Percentiles rank a stretch among this genome's conserved stretches.
These are phyloP conservation scores for Triticum dicoccoides DNA, from an alignment of 176 grass and related monocot species.

Conservation along the genomic window DNA sequence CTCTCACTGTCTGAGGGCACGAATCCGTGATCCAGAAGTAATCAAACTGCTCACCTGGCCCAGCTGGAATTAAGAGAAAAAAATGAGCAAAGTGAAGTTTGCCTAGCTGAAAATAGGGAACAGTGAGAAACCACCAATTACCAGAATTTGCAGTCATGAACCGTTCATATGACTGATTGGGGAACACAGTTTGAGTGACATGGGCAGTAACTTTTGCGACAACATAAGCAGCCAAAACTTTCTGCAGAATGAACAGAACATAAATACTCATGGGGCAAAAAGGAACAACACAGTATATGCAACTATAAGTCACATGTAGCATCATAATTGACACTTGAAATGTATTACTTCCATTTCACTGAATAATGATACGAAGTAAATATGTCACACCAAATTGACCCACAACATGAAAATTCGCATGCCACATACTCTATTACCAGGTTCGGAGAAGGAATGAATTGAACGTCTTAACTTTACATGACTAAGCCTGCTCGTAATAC, in stretches of 20 bases:
- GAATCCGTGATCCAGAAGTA: slow-evolving; percentile 95
- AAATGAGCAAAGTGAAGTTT: neutral
- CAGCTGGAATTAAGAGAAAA: slow-evolving; percentile 27
- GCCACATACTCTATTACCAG: no score
- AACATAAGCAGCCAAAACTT: slow-evolving; percentile 52
- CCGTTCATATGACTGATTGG: slow-evolving; percentile 66
- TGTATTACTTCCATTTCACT: neutral
- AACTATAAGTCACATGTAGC: neutral
- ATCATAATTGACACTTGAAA: neutral
- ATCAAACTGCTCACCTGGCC: slow-evolving; percentile 40
- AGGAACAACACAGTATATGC: neutral
- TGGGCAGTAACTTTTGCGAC: slow-evolving; percentile 80
- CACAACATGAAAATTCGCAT: neutral
- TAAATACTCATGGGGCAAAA: neutral
- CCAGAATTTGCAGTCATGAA: slow-evolving; percentile 61
- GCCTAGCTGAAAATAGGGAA: neutral
- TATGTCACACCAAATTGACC: neutral
- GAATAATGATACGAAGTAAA: neutral
- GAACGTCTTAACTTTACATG: no score
- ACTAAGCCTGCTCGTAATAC: no score
- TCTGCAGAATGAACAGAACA: neutral
- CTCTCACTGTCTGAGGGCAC: slow-evolving; percentile 66
- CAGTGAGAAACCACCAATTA: slow-evolving; percentile 30
- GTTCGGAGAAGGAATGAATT: no score
- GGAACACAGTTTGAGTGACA: slow-evolving; percentile 86